Percentiles rank a stretch among this genome's conserved stretches.
phyloP scores from a whole-genome alignment of 495 filamentous ascomycete genomes.

The Talaromyces trachyspermus region DNA sequence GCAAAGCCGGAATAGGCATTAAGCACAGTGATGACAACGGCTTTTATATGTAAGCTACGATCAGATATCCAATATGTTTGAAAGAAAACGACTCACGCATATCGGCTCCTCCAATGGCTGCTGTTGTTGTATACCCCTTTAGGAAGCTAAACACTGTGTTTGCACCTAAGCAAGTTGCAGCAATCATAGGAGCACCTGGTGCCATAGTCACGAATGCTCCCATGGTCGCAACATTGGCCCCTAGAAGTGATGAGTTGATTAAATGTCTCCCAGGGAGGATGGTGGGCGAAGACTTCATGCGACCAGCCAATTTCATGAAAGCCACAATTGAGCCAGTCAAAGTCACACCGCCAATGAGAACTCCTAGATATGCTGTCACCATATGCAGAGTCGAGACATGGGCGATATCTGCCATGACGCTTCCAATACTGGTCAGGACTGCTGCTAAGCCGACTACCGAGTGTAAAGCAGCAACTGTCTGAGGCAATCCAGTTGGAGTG shows the following conservation, averaged over 20 bases:
- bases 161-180: slow-evolving; percentile 61
- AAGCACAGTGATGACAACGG: slow-evolving; percentile 76
- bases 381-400: slow-evolving; percentile 66
- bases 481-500: slow-evolving; percentile 71
- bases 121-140: slow-evolving; percentile 74
- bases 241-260: slow-evolving; percentile 62
- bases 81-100: slow-evolving; percentile 44
- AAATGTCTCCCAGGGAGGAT: slow-evolving; percentile 61
- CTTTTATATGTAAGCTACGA: slow-evolving; percentile 9
- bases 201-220: slow-evolving; percentile 70
- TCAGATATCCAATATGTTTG: background rate
- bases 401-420: slow-evolving; percentile 60
- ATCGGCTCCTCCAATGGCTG: slow-evolving; percentile 78
- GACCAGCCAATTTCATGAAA: slow-evolving; percentile 69
- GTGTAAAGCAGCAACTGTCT: slow-evolving; percentile 74
- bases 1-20: slow-evolving; percentile 84
- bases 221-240: slow-evolving; percentile 69
- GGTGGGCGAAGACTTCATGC: slow-evolving; percentile 66
- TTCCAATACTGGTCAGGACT: slow-evolving; percentile 74
- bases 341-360: slow-evolving; percentile 71
- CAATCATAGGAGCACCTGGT: slow-evolving; percentile 63
- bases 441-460: slow-evolving; percentile 78
- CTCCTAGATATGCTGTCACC: slow-evolving; percentile 71
- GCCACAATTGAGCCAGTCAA: slow-evolving; percentile 80
- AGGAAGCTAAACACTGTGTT: slow-evolving; percentile 70